Evolutionary conservation across 2,329 filamentous ascomycete genomes (phyloP).

Genomic region (Pezicula radicicola): DNA sequence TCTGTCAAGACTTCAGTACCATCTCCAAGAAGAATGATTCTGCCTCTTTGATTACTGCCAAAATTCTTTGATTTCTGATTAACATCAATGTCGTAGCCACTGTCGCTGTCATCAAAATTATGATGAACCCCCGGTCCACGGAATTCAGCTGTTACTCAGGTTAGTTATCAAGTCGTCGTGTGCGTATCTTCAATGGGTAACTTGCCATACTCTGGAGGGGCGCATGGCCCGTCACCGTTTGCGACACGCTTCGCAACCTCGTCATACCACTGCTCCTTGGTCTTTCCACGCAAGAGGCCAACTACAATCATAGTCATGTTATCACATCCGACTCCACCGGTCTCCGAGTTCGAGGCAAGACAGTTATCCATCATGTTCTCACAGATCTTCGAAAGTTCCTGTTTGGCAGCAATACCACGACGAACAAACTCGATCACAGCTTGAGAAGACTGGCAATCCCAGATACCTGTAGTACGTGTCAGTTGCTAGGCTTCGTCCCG

Average conservation of each 20-base stretch:
- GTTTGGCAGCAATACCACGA: conserved; percentile 93
- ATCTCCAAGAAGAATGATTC: conserved; percentile 93
- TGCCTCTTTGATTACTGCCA: conserved; percentile 69
- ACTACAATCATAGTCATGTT: conserved; percentile 99
- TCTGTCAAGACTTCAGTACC: conserved; percentile 90
- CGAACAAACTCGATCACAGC: conserved; percentile 95
- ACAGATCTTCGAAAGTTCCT: conserved; percentile 90
- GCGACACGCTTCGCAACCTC: conserved; percentile 91
- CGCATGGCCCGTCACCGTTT: conserved; percentile 95
- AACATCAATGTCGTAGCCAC: conserved; percentile 73
- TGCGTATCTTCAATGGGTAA: conserved; percentile 15
- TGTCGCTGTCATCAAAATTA: conserved; percentile 77
- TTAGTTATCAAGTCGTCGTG: conserved; percentile 20
- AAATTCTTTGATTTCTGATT: conserved; percentile 62
- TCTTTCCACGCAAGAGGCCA: conserved; percentile 85
- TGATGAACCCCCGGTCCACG: conserved; percentile 79
- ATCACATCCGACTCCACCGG: conserved; percentile 95
- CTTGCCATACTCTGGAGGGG: conserved; percentile 97
- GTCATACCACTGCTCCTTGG: conserved; percentile 98
- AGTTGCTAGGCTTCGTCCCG: conserved; percentile 12
- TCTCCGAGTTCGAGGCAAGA: conserved; percentile 95
- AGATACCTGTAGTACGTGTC: conserved; percentile 68
- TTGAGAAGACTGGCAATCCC: conserved; percentile 99
- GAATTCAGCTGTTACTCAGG: conserved; percentile 66
- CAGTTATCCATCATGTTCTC: conserved; percentile 99